Evolutionary conservation across 2,329 filamentous ascomycete species (phyloP), one percentile per base, ranked within the genome.

Genomic region (Colletotrichum lupini): DNA sequence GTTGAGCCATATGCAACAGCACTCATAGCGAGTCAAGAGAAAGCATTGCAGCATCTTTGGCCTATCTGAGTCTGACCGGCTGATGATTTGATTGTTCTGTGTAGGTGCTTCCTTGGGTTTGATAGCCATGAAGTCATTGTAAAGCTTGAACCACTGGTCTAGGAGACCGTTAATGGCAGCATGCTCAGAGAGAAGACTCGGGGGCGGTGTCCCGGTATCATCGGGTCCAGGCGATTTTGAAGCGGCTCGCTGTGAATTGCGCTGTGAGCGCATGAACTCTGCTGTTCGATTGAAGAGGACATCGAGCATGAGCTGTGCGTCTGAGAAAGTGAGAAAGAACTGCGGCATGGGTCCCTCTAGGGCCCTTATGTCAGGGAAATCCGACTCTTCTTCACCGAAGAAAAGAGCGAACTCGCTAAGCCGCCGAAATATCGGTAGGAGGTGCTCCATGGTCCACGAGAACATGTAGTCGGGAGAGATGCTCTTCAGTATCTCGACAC

Each of bases 391-490:
- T 4, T 67, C 66, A 4, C 65, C 57, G 8, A 62, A 68, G 8
- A 56, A 63, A 14, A 30, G 30, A 24, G 58, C 32, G n/a, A 63
- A 63, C 57, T 30, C 58, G 58, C 30, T 63, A 9, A 68, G 8
- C 24, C 66, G 66, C 16, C 59, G 22, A 12, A 56, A 57, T n/a
- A 68, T 63, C 3, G 65, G 57, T 14, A 53, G 11, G 5, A 68
- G 56, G n/a, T 61, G 35, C 19, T 42, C 22, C 30, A 30, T 35
- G 26, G 22, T 32, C 37, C 63, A 66, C 3, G 56, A n/a, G 12
- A 22, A 26, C 22, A 22, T 57, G 22, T 37, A 24, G 6, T 37
- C 28, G n/a, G 26, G 46, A 16, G 14, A 32, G 11, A 55, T 16
- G 2, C 5, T 28, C 7, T 61, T 61, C n/a, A 68, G 22, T 7